Evolutionary conservation across 2,329 filamentous ascomycete genomes (phyloP).

Genomic region (Pseudocercospora macadamiae): DNA sequence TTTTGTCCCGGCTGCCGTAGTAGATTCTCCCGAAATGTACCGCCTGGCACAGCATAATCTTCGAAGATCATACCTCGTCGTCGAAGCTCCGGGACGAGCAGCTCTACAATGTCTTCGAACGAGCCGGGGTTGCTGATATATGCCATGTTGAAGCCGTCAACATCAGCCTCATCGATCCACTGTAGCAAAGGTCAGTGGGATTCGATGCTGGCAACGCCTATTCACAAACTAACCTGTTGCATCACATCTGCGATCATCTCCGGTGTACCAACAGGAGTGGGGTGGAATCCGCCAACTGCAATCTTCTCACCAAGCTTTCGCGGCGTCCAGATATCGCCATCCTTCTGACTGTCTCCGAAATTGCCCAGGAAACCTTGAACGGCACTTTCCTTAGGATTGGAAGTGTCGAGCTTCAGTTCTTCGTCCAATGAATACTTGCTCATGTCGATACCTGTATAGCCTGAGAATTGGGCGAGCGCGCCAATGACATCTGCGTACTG

Average conservation of each 20-base stretch:
- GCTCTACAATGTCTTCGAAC: constrained; percentile 55
- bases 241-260: constrained; percentile 66
- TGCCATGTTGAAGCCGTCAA: constrained; percentile 71
- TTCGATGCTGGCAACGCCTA: too few relatives aligned
- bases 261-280: constrained; percentile 65
- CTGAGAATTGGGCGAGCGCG: constrained; percentile 69
- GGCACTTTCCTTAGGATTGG: constrained; percentile 58
- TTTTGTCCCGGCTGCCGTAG: constrained; percentile 54
- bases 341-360: too few relatives aligned
- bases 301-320: constrained; percentile 67
- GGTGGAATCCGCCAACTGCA: constrained; percentile 67
- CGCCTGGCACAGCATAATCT: constrained; percentile 56
- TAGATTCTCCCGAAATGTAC: constrained; percentile 65
- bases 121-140: constrained; percentile 16
- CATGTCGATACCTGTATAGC: constrained; percentile 71
- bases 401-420: constrained; percentile 61
- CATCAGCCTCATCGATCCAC: constrained; percentile 68
- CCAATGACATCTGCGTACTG: constrained; percentile 65
- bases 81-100: constrained; percentile 65
- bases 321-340: too few relatives aligned
- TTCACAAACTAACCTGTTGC: too few relatives aligned
- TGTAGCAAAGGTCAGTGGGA: too few relatives aligned
- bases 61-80: constrained; percentile 59
- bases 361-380: too few relatives aligned
- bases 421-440: constrained; percentile 63